These are phyloP conservation scores for Vigna hirtella DNA, from an alignment of 306 rosid genomes.

Conservation along the genomic window DNA sequence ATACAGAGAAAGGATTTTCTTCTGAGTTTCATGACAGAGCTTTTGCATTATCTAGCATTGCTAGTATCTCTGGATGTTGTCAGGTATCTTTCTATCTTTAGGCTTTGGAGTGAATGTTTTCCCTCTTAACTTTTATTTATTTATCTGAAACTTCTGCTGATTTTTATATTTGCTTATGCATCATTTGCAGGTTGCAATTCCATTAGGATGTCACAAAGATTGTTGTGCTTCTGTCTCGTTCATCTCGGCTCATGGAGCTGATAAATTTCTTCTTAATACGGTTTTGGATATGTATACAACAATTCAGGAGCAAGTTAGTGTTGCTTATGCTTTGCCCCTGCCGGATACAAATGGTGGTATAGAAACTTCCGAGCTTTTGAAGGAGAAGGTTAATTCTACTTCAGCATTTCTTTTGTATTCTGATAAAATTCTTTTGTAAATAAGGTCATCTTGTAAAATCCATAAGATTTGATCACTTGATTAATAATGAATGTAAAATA, in stretches of 20 bases:
- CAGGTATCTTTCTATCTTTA: conserved; percentile 61
- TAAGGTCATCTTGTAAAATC: not conserved
- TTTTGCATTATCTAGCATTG: conserved; percentile 58
- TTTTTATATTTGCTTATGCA: conserved; percentile 21
- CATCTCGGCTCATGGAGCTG: conserved; percentile 71
- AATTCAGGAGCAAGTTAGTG: conserved; percentile 67
- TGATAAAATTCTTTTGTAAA: not conserved
- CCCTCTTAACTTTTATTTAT: conserved; percentile 33
- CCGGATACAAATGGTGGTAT: conserved; percentile 64
- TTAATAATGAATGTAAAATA: conserved; percentile 8
- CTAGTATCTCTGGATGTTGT: conserved; percentile 68
- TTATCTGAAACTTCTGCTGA: conserved; percentile 35
- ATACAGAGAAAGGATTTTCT: conserved; percentile 48
- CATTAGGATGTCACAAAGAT: conserved; percentile 68
- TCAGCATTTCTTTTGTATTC: conserved; percentile 1
- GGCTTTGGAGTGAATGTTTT: conserved; percentile 25
- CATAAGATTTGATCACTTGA: not conserved
- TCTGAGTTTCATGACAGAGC: conserved; percentile 57
- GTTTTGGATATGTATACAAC: conserved; percentile 73
- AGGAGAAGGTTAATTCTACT: conserved; percentile 75
- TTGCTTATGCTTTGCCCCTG: conserved; percentile 51
- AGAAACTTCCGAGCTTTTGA: conserved; percentile 81
- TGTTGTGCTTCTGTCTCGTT: conserved; percentile 76
- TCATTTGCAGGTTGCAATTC: conserved; percentile 72
- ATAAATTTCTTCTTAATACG: conserved; percentile 89